Base-by-base conservation (phyloP, 2,329 filamentous ascomycete genomes). In the Penicillium decumbens region DNA sequence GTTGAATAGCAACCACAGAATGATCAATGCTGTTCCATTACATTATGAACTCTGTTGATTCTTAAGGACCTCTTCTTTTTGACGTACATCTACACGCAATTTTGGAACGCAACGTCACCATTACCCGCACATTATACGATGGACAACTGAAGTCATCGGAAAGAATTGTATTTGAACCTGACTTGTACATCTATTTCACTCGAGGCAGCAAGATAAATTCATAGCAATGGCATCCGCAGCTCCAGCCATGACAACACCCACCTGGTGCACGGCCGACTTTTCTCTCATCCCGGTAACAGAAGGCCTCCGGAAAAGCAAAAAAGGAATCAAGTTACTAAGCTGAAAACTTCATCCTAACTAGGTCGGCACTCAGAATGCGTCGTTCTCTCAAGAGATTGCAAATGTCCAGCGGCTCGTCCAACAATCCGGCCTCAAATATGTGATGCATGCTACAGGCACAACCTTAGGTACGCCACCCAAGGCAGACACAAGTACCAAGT, bases 401-500 rank as follows among this genome's bases (percentile, higher is more conserved):
- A 82, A 85, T 55, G 88, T 95, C 23, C 90, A 95, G 73, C 81
- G 83, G 47, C 77, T 95, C 41, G 78, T 95, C 60, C 82, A 85
- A 69, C 81, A 80, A 41, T 90, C 85, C 60, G 88, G 88, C 1
- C 70, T 95, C 54, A 83, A 80, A 56, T 89, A 88, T 65, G 83
- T 80, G 33, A 91, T 95, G 88, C 89, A 95, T 72, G 87, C 87
- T 27, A 89, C 89, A 4, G 91, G 91, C 9, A 95, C 90, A 0
- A 95, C 89, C 0, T 79, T 95, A 51, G 88, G 88, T 90, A 73
- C 49, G 81, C 75, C 6, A 25, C 12, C 10, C 3, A 13, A 13
- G 18, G 13, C 20, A 12, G 37, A 25, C 13, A 13, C 8, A 10
- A n/a, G 15, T 8, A 9, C 18, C 32, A 10, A 3, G 8, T 20